These are phyloP conservation scores for Pseudoneurospora amorphoporcata DNA, from an alignment of 495 filamentous ascomycete species.

Conservation along the genomic window DNA sequence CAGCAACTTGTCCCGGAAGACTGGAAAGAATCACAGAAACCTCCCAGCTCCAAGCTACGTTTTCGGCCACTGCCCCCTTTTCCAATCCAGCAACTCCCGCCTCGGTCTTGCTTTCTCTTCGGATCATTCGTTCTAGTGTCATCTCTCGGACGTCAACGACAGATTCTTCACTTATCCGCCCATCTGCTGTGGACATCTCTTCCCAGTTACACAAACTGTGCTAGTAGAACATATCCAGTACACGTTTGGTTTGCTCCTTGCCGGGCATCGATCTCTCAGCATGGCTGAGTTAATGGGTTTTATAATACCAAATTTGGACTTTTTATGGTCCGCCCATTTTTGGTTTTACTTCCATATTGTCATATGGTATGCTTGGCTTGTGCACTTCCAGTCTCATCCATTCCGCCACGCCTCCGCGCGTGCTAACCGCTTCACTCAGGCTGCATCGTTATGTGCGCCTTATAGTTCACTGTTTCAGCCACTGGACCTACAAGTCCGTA, in stretches of 20 bases:
- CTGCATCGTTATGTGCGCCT: conserved; percentile 44
- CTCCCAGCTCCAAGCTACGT: not conserved
- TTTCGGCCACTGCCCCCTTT: not conserved
- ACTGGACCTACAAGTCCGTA: conserved; percentile 39
- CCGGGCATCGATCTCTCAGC: conserved; percentile 5
- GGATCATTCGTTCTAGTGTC: not conserved
- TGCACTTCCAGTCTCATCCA: not conserved
- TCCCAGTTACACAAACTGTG: not conserved
- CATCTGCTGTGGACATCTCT: not conserved
- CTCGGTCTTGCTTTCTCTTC: not conserved
- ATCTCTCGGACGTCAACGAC: not conserved
- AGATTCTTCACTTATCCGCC: not conserved
- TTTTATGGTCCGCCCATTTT: conserved; percentile 27
- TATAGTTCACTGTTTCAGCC: conserved; percentile 40
- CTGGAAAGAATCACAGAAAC: not conserved
- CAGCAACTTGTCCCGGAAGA: not conserved
- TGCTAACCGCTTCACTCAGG: conserved; percentile 22
- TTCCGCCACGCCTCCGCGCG: not conserved
- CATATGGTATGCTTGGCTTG: conserved; percentile 29
- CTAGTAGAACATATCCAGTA: not conserved
- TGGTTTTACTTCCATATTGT: conserved; percentile 28
- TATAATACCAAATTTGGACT: conserved; percentile 24
- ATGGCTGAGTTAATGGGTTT: conserved; percentile 26
- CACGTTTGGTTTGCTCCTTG: not conserved
- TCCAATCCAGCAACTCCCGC: not conserved